These are phyloP conservation scores for Limnomonas spitsbergensis DNA, from an alignment of 139 green algal genomes.

Conservation along the genomic window DNA sequence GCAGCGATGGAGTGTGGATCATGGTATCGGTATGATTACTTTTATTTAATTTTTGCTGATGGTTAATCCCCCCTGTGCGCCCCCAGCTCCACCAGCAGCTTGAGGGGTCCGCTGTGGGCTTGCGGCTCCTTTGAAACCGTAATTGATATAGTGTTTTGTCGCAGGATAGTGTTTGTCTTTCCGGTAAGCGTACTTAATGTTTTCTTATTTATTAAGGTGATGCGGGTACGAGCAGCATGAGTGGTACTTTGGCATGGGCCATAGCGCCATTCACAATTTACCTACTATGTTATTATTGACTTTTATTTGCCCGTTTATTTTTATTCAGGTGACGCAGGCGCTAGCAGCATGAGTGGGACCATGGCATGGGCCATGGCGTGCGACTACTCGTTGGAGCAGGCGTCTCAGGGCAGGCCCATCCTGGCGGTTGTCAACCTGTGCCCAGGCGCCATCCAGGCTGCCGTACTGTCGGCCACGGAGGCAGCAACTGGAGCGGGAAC, in stretches of 20 bases:
- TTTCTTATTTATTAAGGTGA: too few species aligned
- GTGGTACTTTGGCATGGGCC: too few species aligned
- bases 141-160: too few species aligned
- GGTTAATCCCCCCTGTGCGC: too few species aligned
- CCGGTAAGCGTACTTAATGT: too few species aligned
- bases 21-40: too few species aligned
- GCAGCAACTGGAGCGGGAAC: neutral
- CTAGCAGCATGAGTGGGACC: neutral
- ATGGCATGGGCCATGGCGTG: slow-evolving; percentile 15
- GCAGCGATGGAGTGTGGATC: too few species aligned
- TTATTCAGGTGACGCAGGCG: too few species aligned
- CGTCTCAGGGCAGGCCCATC: neutral
- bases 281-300: neutral
- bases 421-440: slow-evolving; percentile 11
- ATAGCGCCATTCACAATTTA: neutral
- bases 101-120: neutral
- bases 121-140: too few species aligned
- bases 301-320: neutral
- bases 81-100: neutral
- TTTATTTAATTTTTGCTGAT: too few species aligned
- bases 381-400: slow-evolving; percentile 6
- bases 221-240: too few species aligned
- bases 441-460: neutral
- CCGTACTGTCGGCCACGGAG: neutral
- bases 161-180: too few species aligned